Evolutionary conservation across 2,329 filamentous ascomycete species (phyloP).

Genomic region (Pseudopithomyces chartarum): DNA sequence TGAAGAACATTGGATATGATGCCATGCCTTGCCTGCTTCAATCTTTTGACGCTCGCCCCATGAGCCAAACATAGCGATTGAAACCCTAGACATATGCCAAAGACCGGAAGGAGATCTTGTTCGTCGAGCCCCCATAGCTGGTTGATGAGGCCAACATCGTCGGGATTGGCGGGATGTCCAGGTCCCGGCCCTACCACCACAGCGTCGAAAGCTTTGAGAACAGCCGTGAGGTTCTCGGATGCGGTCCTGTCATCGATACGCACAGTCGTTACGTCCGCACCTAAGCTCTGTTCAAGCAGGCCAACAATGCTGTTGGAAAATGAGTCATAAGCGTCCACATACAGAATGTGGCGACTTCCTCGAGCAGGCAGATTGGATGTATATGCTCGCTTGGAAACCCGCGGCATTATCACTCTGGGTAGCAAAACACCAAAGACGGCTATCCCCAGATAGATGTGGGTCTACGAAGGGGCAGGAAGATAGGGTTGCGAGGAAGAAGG

Average conservation of each 20-base stretch:
- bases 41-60: constrained; percentile 65
- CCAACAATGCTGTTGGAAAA: constrained; percentile 91
- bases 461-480: not conserved
- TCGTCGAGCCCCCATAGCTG: constrained; percentile 70
- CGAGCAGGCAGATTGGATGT: not conserved
- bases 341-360: constrained; percentile 63
- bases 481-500: not conserved
- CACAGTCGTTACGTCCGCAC: constrained; percentile 69
- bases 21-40: constrained; percentile 75
- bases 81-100: constrained; percentile 86
- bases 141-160: constrained; percentile 78
- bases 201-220: constrained; percentile 69
- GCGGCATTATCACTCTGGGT: constrained; percentile 2
- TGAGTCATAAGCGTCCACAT: constrained; percentile 91
- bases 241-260: constrained; percentile 60
- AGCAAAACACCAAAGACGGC: not conserved
- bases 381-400: not conserved
- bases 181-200: constrained; percentile 87
- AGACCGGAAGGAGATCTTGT: constrained; percentile 67
- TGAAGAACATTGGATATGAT: constrained; percentile 72
- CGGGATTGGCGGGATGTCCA: constrained; percentile 69
- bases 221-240: constrained; percentile 39
- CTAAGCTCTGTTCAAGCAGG: constrained; percentile 71
- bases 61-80: constrained; percentile 73
- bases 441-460: constrained; percentile 3